Evolutionary conservation across 257 asterid species (phyloP), one percentile per base, ranked within the genome.

Genomic region (Osmanthus fragrans): DNA sequence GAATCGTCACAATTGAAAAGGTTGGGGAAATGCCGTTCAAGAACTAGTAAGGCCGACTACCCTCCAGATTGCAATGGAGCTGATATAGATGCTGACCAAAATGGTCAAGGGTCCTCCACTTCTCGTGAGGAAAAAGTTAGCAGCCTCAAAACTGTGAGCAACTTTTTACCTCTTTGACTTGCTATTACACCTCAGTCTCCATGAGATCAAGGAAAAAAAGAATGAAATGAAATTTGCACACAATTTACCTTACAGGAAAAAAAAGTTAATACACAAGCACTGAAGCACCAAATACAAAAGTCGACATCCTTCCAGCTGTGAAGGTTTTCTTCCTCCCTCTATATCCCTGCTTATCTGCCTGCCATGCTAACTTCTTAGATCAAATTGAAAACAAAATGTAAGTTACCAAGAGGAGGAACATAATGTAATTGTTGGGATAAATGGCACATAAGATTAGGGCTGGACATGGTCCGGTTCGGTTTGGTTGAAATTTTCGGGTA

Each of bases 51-150:
- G 87, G 77, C 81, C 30, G 99, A 96, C 80, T 89, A 68, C 72
- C 89, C 92, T 80, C 87, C 88, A 72, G 99, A 96, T 72, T 89
- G 88, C 13, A 77, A 74, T 86, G 97, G 89, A 76, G 89, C 86
- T 75, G 97, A 93, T 76, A 85, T 84, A 79, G 98, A 93, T 45
- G 88, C 82, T 72, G 99, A 96, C 79, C 98, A 89, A 88, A 90
- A 84, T 87, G 91, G 88, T 74, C 97, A 87, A 78, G 97, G 98
- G 65, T 79, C 82, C 23, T 77, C 92, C 58, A 73, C 92, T 72
- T 91, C 91, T 49, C 97, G 98, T 18, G 99, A 93, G 83, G 99
- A 96, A 86, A 96, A 96, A 96, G 96, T 89, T 82, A 92, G 98
- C 96, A 96, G 97, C 89, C 97, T 93, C 69, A 90, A 92, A 89